Evolutionary conservation across 106 monocot species (phyloP), one percentile per base, ranked within the genome.

Genomic region (Posidonia australis): DNA sequence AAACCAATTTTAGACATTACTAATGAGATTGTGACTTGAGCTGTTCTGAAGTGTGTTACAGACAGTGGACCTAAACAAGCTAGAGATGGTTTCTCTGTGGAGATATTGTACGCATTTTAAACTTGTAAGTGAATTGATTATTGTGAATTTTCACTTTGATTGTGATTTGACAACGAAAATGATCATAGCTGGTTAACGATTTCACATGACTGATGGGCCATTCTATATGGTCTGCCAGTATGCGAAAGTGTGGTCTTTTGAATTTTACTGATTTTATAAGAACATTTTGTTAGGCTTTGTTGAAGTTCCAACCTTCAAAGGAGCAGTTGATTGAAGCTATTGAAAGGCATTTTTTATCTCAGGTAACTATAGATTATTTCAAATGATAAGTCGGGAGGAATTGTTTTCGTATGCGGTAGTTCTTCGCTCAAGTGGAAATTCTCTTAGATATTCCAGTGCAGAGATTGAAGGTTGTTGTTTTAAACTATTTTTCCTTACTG

Each of bases 241-340:
- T 17, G 2, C 10, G 5, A 55, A 24, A 55, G 20, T 13, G 16
- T 13, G 24, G 3, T 24, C 2, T 55, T 51, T 52, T 1, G 7
- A 29, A 24, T 30, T 51, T 52, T 30, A 18, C 31, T 10, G 1
- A 27, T 66, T 14, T 27, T 23, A 14, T 18, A 26, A 6, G 22
- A 20, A 43, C 13, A 22, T 64, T 24, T 46, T 46, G 7, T 46
- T 44, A 55, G 28, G 13, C 25, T 43, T 20, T 58, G 32, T 41
- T 62, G 71, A 62, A 63, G 22, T n/a, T 63, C 14, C 61, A 60
- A 26, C 49, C 70, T 20, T 70, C 71, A 12, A 71, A 62, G 31
- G 71, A 62, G 28, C 71, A 71, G 51, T 51, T 71, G 49, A 43
- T 71, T 43, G 62, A 71, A 46, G 71, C 63, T 36, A 51, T 71